Evolutionary conservation across 2,329 filamentous ascomycete species (phyloP).

Genomic region (Ophiostoma australiae): DNA sequence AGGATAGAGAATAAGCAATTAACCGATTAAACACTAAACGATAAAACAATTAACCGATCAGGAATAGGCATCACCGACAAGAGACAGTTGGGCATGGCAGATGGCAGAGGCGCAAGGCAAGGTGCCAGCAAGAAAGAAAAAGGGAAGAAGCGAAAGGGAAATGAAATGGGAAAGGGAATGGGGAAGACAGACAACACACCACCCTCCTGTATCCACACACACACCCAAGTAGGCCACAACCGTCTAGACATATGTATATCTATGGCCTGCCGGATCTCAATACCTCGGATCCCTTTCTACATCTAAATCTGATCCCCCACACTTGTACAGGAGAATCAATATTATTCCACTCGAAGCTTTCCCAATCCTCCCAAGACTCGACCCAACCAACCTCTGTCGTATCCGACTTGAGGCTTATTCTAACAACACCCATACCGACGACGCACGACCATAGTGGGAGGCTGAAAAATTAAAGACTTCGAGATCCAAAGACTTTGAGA

Average conservation of each 20-base stretch:
- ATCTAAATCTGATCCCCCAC: background rate
- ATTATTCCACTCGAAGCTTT: background rate
- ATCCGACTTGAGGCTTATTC: background rate
- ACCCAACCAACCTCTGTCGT: background rate
- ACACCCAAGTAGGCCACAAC: constrained; percentile 8
- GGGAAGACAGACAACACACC: constrained; percentile 14
- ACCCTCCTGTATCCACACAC: constrained; percentile 15
- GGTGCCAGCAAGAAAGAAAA: background rate
- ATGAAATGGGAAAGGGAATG: background rate
- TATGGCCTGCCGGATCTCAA: constrained; percentile 15
- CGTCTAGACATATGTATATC: constrained; percentile 14
- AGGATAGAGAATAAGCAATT: background rate
- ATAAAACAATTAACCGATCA: background rate
- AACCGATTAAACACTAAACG: background rate
- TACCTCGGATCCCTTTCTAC: background rate
- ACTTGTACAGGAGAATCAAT: background rate
- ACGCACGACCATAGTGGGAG: background rate
- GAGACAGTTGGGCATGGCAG: background rate
- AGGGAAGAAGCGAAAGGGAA: constrained; percentile 2
- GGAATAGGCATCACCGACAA: background rate
- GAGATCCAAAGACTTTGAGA: background rate
- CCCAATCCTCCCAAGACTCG: background rate
- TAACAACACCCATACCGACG: background rate
- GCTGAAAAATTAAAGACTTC: background rate
- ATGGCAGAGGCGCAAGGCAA: background rate